phyloP scores from a whole-genome alignment of 2,329 filamentous ascomycete species.

The Penicillium janthinellum region DNA sequence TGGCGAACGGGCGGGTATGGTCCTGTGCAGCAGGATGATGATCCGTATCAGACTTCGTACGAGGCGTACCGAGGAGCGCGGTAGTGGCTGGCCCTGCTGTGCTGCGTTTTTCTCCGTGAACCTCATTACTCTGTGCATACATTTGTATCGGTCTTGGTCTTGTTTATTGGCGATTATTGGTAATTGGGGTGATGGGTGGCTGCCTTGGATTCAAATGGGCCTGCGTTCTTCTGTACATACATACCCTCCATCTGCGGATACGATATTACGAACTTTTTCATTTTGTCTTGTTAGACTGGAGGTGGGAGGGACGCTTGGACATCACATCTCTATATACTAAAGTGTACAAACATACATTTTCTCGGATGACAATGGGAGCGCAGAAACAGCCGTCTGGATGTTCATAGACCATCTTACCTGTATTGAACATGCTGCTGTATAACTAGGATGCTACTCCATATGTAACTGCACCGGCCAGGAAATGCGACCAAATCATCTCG shows the following conservation, averaged over 20 bases:
- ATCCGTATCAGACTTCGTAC: constrained; percentile 35
- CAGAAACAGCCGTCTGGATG: too few species aligned
- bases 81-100: constrained; percentile 7
- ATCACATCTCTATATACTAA: not conserved
- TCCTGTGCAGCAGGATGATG: constrained; percentile 40
- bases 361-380: not conserved
- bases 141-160: not conserved
- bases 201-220: not conserved
- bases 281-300: not conserved
- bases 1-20: constrained; percentile 43
- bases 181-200: not conserved
- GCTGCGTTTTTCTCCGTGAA: not conserved
- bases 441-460: too few species aligned
- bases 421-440: too few species aligned
- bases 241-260: constrained; percentile 4
- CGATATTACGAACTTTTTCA: constrained; percentile 15
- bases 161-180: constrained; percentile 3
- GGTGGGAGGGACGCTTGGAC: not conserved
- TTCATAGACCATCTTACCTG: too few species aligned
- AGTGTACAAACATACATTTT: not conserved
- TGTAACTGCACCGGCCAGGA: too few species aligned
- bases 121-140: constrained; percentile 6
- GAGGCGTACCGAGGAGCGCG: constrained; percentile 35
- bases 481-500: too few species aligned
- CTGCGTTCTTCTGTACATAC: not conserved